These are phyloP conservation scores for Populus pruinosa DNA, from an alignment of 345 rosid genomes.

Conservation along the genomic window DNA sequence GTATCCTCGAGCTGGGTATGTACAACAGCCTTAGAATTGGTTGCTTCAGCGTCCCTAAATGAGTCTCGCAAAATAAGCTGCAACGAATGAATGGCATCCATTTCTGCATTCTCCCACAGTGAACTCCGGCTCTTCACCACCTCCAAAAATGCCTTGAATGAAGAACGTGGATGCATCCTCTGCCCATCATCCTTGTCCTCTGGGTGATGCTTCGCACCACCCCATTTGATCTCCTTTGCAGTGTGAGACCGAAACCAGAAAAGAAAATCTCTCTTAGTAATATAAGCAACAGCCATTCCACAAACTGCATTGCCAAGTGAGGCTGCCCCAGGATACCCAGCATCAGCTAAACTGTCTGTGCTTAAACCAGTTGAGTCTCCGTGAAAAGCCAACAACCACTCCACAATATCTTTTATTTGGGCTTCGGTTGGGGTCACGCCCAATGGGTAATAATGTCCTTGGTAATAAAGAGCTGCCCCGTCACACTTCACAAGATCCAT, in stretches of 20 bases:
- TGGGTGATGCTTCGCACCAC: slow-evolving; percentile 99
- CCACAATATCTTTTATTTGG: slow-evolving; percentile 79
- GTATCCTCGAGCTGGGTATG: slow-evolving; percentile 49
- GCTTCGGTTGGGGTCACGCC: slow-evolving; percentile 85
- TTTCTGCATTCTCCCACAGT: slow-evolving; percentile 95
- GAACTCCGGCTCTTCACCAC: slow-evolving; percentile 93
- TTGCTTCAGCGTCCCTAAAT: slow-evolving; percentile 67
- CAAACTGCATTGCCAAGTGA: slow-evolving; percentile 92
- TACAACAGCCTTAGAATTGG: slow-evolving; percentile 63
- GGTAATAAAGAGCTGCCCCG: slow-evolving; percentile 91
- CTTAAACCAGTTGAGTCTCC: slow-evolving; percentile 95
- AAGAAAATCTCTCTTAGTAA: slow-evolving; percentile 73
- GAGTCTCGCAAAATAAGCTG: slow-evolving; percentile 95
- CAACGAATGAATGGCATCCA: slow-evolving; percentile 99
- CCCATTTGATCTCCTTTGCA: slow-evolving; percentile 97
- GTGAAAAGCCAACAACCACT: slow-evolving; percentile 81
- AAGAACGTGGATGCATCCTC: slow-evolving; percentile 96
- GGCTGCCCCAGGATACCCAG: slow-evolving; percentile 83
- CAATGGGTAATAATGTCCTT: slow-evolving; percentile 60
- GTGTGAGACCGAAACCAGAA: slow-evolving; percentile 99
- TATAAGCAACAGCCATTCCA: slow-evolving; percentile 97
- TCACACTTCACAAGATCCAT: slow-evolving; percentile 96
- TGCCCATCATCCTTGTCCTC: slow-evolving; percentile 94
- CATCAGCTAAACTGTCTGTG: slow-evolving; percentile 90
- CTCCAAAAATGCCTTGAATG: slow-evolving; percentile 95